These are phyloP conservation scores for Ilex asprella DNA, from an alignment of 257 asterid species.

Conservation along the genomic window DNA sequence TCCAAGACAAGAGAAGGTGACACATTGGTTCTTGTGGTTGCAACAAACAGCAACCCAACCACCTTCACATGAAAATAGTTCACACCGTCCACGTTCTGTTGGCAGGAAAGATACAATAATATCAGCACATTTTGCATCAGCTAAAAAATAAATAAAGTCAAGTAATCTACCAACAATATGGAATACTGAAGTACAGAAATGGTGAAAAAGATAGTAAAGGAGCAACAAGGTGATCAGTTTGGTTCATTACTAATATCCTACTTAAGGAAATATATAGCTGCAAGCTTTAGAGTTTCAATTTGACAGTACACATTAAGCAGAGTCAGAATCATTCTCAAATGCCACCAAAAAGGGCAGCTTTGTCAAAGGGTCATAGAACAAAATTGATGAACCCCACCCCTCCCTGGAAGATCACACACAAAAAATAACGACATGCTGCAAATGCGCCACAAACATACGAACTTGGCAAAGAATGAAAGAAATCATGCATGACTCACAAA, in stretches of 20 bases:
- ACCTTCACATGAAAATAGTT: slow-evolving; percentile 97
- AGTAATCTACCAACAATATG: neutral
- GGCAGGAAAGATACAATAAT: slow-evolving; percentile 15
- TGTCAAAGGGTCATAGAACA: no score
- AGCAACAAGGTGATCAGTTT: neutral
- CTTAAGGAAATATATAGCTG: neutral
- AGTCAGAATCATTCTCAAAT: no score
- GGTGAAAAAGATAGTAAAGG: neutral
- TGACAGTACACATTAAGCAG: no score
- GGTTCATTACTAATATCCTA: neutral
- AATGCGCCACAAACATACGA: neutral
- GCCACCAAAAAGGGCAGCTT: no score
- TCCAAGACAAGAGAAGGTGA: slow-evolving; percentile 95
- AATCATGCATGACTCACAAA: neutral
- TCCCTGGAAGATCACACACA: neutral
- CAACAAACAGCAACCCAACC: slow-evolving; percentile 92
- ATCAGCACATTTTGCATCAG: slow-evolving; percentile 17
- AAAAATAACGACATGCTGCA: neutral
- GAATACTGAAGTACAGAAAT: neutral
- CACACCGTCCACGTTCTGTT: slow-evolving; percentile 89
- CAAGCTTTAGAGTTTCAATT: neutral
- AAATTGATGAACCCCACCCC: neutral
- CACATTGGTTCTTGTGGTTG: slow-evolving; percentile 76
- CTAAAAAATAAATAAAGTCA: neutral
- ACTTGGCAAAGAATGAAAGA: no score